A percentile compares a stretch with the other conserved stretches of the same genome.
Conservation (phyloP, 768 basidiomycete species). For the Kwoniella mangroviensis region DNA sequence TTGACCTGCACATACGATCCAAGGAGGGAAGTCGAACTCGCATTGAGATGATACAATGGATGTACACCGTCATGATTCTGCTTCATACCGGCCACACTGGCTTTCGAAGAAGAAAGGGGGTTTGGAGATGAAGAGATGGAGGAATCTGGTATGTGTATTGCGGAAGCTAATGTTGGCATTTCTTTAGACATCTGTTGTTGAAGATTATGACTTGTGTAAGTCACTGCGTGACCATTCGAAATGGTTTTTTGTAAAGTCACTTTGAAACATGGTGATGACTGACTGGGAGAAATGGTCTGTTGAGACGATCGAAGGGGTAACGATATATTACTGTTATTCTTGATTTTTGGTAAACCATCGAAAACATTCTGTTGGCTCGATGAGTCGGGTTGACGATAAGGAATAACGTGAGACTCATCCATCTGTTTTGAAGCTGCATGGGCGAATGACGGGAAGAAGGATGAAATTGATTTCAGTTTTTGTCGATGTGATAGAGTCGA, state of each 20-base stretch:
- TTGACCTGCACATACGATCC: not conserved
- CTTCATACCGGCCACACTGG: not conserved
- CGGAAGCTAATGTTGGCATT: conserved; percentile 36
- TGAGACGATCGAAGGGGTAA: not conserved
- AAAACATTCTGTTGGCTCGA: not conserved
- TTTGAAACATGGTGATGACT: not conserved
- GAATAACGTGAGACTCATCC: conserved; percentile 8
- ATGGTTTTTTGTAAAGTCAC: not conserved
- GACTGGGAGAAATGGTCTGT: not conserved
- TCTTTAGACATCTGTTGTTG: conserved; percentile 18
- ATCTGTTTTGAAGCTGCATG: not conserved
- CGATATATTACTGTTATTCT: conserved; percentile 10
- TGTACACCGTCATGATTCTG: not conserved
- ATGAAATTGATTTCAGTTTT: conserved; percentile 20
- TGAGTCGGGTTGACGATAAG: conserved; percentile 12
- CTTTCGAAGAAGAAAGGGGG: not conserved
- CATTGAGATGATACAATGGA: conserved; percentile 9
- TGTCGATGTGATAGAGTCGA: conserved; percentile 2
- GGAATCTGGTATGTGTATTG: conserved; percentile 24
- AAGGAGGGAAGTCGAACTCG: conserved; percentile 2
- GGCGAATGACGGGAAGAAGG: conserved; percentile 16
- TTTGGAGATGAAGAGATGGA: not conserved
- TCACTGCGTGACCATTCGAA: not conserved
- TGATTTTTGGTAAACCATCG: conserved; percentile 1
- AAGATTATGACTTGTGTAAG: conserved; percentile 9